Evolutionary conservation across 306 rosid genomes (phyloP).

Genomic region (Astragalus glycyphyllos): DNA sequence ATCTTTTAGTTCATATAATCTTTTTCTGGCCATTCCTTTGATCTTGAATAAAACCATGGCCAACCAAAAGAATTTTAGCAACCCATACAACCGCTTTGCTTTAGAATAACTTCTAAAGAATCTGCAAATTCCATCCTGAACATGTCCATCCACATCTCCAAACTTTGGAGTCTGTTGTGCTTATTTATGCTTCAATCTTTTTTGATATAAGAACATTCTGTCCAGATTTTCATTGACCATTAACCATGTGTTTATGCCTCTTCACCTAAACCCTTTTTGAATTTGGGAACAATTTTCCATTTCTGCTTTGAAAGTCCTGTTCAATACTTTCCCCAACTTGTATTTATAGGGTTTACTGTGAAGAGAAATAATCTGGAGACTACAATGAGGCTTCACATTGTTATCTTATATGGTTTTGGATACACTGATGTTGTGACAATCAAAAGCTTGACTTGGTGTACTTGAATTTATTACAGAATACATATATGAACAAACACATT

Average conservation of each 20-base stretch:
- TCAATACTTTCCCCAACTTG: constrained; percentile 56
- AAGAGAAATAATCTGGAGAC: constrained; percentile 57
- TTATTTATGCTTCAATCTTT: constrained; percentile 55
- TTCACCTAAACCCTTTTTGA: constrained; percentile 52
- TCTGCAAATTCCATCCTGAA: constrained; percentile 57
- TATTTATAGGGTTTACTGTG: constrained; percentile 52
- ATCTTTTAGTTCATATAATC: constrained; percentile 69
- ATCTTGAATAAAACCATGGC: constrained; percentile 86
- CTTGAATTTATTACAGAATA: constrained; percentile 61
- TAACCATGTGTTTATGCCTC: constrained; percentile 51
- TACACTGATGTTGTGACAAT: constrained; percentile 63
- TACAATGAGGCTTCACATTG: constrained; percentile 65
- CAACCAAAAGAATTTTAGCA: constrained; percentile 67
- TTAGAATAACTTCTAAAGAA: constrained; percentile 70
- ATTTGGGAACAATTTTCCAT: constrained; percentile 58
- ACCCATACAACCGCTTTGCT: constrained; percentile 63
- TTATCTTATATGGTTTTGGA: constrained; percentile 50
- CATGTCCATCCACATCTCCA: constrained; percentile 55
- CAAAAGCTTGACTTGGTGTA: constrained; percentile 53
- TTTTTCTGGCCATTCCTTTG: constrained; percentile 70
- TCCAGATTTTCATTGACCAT: constrained; percentile 52
- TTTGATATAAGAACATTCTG: constrained; percentile 50
- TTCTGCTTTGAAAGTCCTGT: constrained; percentile 51
- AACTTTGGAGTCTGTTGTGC: constrained; percentile 57
- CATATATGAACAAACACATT: constrained; percentile 53